phyloP scores from a whole-genome alignment of 2,329 filamentous ascomycete species.

The Alternaria incomplexa region DNA sequence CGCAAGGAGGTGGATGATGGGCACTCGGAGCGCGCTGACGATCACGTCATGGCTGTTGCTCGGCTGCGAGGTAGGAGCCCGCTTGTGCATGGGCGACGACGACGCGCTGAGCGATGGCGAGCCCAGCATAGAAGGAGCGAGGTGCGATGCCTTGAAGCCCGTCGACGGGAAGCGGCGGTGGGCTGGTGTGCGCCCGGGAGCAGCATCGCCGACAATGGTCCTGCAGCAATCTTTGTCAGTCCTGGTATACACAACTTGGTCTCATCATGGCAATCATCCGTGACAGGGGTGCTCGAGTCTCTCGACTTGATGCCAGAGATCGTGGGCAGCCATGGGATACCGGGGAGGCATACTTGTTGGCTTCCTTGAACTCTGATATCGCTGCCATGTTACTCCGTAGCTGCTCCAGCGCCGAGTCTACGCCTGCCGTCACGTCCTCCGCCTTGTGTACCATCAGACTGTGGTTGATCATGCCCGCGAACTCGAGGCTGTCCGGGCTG shows the following conservation, averaged over 20 bases:
- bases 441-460: conserved; percentile 61
- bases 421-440: conserved; percentile 60
- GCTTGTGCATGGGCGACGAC: conserved; percentile 45
- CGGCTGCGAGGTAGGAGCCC: conserved; percentile 52
- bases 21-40: conserved; percentile 52
- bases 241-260: conserved; percentile 21
- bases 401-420: conserved; percentile 65
- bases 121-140: conserved; percentile 45
- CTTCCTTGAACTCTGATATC: conserved; percentile 65
- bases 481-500: conserved; percentile 52
- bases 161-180: conserved; percentile 47
- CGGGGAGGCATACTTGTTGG: conserved; percentile 58
- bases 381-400: conserved; percentile 66
- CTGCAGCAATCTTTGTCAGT: conserved; percentile 43
- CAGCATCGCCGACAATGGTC: conserved; percentile 45
- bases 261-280: conserved; percentile 2
- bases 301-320: conserved; percentile 24
- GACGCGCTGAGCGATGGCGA: conserved; percentile 49
- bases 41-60: conserved; percentile 38
- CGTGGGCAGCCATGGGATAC: conserved; percentile 30
- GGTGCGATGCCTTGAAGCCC: conserved; percentile 43
- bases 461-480: conserved; percentile 64
- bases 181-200: conserved; percentile 39
- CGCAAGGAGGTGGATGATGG: conserved; percentile 62
- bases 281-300: conserved; percentile 18